Evolutionary conservation across 78 protist genomes (phyloP).

Genomic region (Planoprotostelium fungivorum): DNA sequence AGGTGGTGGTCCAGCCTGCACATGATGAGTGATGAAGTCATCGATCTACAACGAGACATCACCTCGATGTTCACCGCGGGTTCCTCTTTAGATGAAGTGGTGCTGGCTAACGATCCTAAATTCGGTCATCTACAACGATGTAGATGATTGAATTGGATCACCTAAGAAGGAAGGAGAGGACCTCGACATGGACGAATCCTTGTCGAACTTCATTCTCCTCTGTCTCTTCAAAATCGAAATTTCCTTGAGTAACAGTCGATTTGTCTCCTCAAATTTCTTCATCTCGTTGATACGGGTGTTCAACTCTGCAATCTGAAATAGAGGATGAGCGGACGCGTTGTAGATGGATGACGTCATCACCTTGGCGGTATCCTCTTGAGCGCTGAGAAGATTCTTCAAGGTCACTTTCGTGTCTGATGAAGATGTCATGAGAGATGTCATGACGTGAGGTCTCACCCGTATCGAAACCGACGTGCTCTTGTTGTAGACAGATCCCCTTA

Average conservation of each 20-base stretch:
- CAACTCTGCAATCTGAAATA: background rate
- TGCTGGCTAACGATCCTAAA: background rate
- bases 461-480: background rate
- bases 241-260: background rate
- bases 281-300: background rate
- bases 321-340: background rate
- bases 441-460: background rate
- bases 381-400: background rate
- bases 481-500: background rate
- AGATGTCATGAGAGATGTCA: too few relatives aligned
- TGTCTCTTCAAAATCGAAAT: background rate
- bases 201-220: background rate
- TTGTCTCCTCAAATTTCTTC: background rate
- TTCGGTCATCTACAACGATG: background rate
- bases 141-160: background rate
- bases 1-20: background rate
- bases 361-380: background rate
- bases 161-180: background rate
- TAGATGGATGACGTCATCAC: background rate
- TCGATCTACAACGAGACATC: too few relatives aligned
- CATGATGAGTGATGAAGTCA: too few relatives aligned
- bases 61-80: background rate
- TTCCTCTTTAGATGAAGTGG: background rate
- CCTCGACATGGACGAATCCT: background rate
- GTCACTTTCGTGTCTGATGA: background rate